Evolutionary conservation across 225 moss, liverwort and hornwort species (phyloP).

Genomic region (Pseudisothecium myosuroides): DNA sequence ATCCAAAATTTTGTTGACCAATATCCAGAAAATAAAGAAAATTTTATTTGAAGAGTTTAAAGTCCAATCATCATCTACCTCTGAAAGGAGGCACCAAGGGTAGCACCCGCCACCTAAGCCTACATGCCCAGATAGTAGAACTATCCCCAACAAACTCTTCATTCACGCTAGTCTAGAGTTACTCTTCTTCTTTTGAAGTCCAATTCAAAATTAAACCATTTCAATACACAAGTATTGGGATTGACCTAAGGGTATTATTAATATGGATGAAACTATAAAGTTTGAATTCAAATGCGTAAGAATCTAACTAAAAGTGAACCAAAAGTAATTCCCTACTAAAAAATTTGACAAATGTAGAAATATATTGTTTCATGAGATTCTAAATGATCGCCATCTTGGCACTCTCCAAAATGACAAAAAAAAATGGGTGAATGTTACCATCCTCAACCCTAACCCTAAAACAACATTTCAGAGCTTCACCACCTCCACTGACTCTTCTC

Average conservation of each 20-base stretch:
- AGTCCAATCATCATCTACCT: too few relatives aligned
- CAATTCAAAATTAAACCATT: background rate
- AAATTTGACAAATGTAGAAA: background rate
- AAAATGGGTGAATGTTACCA: background rate
- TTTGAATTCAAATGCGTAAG: background rate
- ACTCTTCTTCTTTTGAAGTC: too few relatives aligned
- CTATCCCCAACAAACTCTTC: too few relatives aligned
- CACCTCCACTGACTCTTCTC: background rate
- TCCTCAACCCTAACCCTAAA: background rate
- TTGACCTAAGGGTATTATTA: accelerated
- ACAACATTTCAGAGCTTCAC: background rate
- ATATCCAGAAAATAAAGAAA: background rate
- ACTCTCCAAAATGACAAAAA: background rate
- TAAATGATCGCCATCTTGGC: background rate
- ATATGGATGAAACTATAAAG: too few relatives aligned
- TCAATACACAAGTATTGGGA: background rate
- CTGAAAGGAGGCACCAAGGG: too few relatives aligned
- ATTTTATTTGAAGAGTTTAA: background rate
- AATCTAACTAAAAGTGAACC: too few relatives aligned
- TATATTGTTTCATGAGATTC: background rate
- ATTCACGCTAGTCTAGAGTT: too few relatives aligned
- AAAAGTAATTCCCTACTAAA: background rate
- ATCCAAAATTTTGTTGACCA: background rate
- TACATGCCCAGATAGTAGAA: too few relatives aligned
- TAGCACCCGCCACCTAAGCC: too few relatives aligned